Percentiles rank a stretch among this genome's conserved stretches.
Conservation (phyloP, 495 filamentous ascomycete species). For the Pyronema omphalodes region DNA sequence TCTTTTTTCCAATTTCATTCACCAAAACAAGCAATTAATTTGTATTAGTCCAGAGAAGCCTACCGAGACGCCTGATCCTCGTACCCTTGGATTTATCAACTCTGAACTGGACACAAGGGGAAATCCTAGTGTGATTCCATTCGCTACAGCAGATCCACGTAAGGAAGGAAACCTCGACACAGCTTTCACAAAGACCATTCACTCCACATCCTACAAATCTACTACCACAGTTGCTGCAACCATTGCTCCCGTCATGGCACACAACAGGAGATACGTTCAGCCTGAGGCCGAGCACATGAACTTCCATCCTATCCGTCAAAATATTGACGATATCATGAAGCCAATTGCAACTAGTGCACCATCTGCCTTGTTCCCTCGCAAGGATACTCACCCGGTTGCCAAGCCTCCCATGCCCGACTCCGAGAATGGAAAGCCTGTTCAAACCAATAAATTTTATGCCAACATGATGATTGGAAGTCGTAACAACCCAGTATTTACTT, state of each 20-base stretch:
- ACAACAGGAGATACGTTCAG: background rate
- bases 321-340: background rate
- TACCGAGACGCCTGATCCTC: background rate
- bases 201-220: background rate
- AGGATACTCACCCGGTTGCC: conserved; percentile 2
- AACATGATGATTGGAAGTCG: conserved; percentile 70
- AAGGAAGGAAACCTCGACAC: background rate
- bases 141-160: conserved; percentile 1
- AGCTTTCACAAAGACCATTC: background rate
- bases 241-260: background rate
- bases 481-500: conserved; percentile 49
- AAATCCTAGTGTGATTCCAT: background rate
- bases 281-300: conserved; percentile 1
- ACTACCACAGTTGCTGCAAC: background rate
- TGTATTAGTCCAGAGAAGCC: conserved; percentile 5
- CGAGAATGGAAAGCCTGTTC: background rate
- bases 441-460: conserved; percentile 44
- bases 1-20: background rate
- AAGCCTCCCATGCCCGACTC: background rate
- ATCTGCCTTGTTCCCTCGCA: conserved; percentile 2
- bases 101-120: background rate
- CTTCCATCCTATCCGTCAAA: conserved; percentile 2
- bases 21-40: background rate
- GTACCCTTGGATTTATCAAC: conserved; percentile 1
- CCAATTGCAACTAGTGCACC: conserved; percentile 5